phyloP scores from a whole-genome alignment of 1,284 basidiomycete species.

The Ganoderma leucocontextum region DNA sequence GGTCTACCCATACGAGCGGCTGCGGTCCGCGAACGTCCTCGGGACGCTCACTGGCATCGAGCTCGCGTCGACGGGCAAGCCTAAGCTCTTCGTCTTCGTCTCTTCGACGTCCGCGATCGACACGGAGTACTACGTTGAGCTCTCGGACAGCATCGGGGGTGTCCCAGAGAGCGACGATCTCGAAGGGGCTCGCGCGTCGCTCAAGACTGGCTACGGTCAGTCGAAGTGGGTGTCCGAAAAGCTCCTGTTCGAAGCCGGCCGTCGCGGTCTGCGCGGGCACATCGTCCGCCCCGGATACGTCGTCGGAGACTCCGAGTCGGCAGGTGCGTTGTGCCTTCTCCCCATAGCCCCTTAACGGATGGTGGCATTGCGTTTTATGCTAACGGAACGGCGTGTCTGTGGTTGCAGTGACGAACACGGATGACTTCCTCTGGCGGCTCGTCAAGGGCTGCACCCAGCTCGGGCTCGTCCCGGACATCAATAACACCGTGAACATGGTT shows the following conservation, averaged over 20 bases:
- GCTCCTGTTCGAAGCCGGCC: slow-evolving; percentile 90
- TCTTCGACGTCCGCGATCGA: slow-evolving; percentile 96
- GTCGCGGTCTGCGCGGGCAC: slow-evolving; percentile 86
- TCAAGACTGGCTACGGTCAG: slow-evolving; percentile 96
- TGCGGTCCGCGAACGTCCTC: slow-evolving; percentile 92
- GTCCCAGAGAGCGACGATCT: slow-evolving; percentile 91
- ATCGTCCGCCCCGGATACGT: slow-evolving; percentile 97
- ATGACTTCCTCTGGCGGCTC: slow-evolving; percentile 98
- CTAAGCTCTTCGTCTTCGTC: slow-evolving; percentile 91
- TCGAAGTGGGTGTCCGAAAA: slow-evolving; percentile 99
- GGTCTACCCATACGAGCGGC: slow-evolving; percentile 97
- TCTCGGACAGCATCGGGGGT: slow-evolving; percentile 80
- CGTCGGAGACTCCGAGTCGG: slow-evolving; percentile 90
- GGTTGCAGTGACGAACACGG: slow-evolving; percentile 94
- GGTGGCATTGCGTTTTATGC: slow-evolving; percentile 14
- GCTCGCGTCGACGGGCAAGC: slow-evolving; percentile 77
- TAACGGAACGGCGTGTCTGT: not conserved
- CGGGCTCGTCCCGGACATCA: slow-evolving; percentile 95
- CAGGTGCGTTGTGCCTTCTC: slow-evolving; percentile 60
- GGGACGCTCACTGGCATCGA: slow-evolving; percentile 88
- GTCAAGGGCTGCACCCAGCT: slow-evolving; percentile 98
- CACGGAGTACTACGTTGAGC: slow-evolving; percentile 87
- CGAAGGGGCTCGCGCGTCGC: slow-evolving; percentile 80
- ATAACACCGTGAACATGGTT: slow-evolving; percentile 98
- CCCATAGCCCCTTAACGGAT: slow-evolving; percentile 13